phyloP scores from a whole-genome alignment of 495 filamentous ascomycete species.

The Acidiella bohemica region DNA sequence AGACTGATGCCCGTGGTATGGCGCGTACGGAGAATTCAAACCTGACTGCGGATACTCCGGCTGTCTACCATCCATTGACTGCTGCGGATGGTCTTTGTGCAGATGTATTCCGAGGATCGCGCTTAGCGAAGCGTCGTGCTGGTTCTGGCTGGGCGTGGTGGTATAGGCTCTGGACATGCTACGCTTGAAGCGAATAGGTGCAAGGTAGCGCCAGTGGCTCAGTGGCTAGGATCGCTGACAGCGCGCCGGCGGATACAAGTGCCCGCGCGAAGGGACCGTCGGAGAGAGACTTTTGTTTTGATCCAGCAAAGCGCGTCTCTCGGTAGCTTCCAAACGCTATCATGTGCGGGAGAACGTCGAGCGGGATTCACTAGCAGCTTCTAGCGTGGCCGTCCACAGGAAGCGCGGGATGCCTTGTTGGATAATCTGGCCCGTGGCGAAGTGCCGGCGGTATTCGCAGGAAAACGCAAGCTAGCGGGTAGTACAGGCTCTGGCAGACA shows the following conservation, averaged over 20 bases:
- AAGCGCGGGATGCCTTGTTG: background rate
- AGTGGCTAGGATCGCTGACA: conserved; percentile 12
- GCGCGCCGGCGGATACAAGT: conserved; percentile 18
- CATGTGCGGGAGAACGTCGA: conserved; percentile 27
- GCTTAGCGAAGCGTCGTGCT: conserved; percentile 21
- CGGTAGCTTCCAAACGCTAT: conserved; percentile 26
- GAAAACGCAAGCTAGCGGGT: background rate
- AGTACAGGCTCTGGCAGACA: background rate
- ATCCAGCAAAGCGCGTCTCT: conserved; percentile 25
- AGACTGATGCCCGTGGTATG: conserved; percentile 58
- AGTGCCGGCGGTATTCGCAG: background rate
- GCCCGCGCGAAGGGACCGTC: conserved; percentile 20
- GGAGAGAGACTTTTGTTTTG: conserved; percentile 25
- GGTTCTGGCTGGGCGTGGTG: conserved; percentile 19
- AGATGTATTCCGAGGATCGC: conserved; percentile 25
- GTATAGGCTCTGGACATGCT: conserved; percentile 31
- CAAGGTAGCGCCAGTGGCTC: conserved; percentile 17
- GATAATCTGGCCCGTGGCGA: background rate
- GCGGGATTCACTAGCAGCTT: conserved; percentile 10
- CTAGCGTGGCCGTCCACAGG: conserved; percentile 12
- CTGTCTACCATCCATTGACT: conserved; percentile 83
- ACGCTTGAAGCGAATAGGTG: conserved; percentile 18
- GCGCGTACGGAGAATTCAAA: conserved; percentile 75
- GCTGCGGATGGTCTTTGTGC: conserved; percentile 27
- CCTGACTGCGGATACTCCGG: conserved; percentile 96